phyloP scores from a whole-genome alignment of 2,329 filamentous ascomycete genomes.

The Alternaria sp. region DNA sequence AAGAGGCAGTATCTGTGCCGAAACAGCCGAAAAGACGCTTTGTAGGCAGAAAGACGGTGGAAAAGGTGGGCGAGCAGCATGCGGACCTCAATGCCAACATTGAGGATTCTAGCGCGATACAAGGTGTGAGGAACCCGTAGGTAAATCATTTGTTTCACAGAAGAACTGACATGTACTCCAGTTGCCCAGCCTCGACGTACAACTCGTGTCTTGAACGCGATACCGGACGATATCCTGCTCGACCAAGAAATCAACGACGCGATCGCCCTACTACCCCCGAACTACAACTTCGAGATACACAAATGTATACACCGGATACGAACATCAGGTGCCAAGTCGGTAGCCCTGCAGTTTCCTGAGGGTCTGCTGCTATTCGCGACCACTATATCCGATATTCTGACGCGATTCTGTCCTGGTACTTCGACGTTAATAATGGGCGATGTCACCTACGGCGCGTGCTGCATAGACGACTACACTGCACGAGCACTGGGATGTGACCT shows the following conservation, averaged over 20 bases:
- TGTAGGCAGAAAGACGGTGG: conserved; percentile 79
- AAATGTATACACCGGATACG: conserved; percentile 97
- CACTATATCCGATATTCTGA: conserved; percentile 95
- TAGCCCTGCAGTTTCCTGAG: conserved; percentile 97
- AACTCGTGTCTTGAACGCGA: conserved; percentile 86
- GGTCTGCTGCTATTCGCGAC: conserved; percentile 94
- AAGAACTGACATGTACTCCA: conserved; percentile 49
- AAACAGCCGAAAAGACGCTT: conserved; percentile 92
- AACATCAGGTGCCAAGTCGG: conserved; percentile 76
- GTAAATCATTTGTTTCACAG: background rate
- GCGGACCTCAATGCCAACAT: conserved; percentile 55
- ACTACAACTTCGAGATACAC: conserved; percentile 98
- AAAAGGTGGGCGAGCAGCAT: conserved; percentile 63
- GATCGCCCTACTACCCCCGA: conserved; percentile 85
- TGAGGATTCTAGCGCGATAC: conserved; percentile 71
- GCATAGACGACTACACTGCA: conserved; percentile 98
- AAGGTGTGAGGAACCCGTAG: conserved; percentile 62
- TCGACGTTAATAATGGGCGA: conserved; percentile 99
- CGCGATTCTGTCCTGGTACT: conserved; percentile 88
- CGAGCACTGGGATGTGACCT: conserved; percentile 92
- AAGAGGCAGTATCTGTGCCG: conserved; percentile 57
- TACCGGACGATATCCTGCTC: conserved; percentile 85
- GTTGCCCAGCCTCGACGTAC: conserved; percentile 75
- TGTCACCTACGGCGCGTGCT: conserved; percentile 97
- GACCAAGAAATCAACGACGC: conserved; percentile 87